Percentiles rank a stretch among this genome's conserved stretches.
Conservation (phyloP, 2,329 filamentous ascomycete genomes). For the Macrophomina phaseolina region DNA sequence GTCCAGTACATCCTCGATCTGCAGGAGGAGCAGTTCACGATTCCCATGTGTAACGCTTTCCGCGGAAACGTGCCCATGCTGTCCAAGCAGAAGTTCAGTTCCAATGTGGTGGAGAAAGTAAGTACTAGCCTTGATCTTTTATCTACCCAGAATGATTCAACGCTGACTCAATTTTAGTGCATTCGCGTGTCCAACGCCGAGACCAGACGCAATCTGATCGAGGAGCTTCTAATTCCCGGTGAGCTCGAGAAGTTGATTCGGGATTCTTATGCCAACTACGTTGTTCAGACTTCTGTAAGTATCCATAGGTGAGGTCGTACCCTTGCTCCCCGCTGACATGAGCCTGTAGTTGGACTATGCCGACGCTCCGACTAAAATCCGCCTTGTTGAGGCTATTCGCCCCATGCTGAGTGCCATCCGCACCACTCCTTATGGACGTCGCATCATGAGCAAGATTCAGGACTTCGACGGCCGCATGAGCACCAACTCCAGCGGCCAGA, state of each 20-base stretch:
- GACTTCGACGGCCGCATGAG: slow-evolving; percentile 52
- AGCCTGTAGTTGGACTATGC: slow-evolving; percentile 60
- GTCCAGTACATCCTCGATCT: slow-evolving; percentile 98
- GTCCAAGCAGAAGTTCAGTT: slow-evolving; percentile 98
- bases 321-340: background rate
- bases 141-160: background rate
- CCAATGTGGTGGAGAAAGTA: slow-evolving; percentile 93
- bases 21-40: slow-evolving; percentile 84
- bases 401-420: slow-evolving; percentile 84
- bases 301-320: slow-evolving; percentile 27
- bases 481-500: slow-evolving; percentile 18
- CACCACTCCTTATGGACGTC: slow-evolving; percentile 90
- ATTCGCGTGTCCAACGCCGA: slow-evolving; percentile 79
- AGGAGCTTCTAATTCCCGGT: slow-evolving; percentile 74
- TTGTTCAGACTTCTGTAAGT: slow-evolving; percentile 83
- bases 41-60: slow-evolving; percentile 85
- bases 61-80: slow-evolving; percentile 70
- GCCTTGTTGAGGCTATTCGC: slow-evolving; percentile 82
- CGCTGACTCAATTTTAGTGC: slow-evolving; percentile 37
- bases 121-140: too few relatives aligned
- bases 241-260: slow-evolving; percentile 89
- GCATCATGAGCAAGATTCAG: slow-evolving; percentile 86
- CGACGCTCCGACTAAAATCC: slow-evolving; percentile 36
- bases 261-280: slow-evolving; percentile 96
- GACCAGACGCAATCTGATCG: slow-evolving; percentile 80